Conservation (phyloP, 345 rosid species). For the Xanthoceras sorbifolium region DNA sequence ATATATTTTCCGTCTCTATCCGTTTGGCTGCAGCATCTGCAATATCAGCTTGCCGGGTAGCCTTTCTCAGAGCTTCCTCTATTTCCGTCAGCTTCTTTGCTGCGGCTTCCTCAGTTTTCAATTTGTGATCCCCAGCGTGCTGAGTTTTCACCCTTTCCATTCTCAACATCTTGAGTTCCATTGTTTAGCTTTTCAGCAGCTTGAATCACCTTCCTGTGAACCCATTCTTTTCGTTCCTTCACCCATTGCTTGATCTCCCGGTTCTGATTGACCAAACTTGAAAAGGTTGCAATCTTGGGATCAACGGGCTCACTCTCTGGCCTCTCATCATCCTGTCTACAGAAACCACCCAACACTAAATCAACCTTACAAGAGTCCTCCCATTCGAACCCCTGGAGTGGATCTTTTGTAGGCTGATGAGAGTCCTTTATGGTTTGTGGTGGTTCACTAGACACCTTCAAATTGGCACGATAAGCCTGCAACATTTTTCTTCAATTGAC, state of each 20-base stretch:
- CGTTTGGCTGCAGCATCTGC: too few relatives aligned
- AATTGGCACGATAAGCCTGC: neutral
- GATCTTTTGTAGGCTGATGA: neutral
- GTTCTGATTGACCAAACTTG: neutral
- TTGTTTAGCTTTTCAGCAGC: neutral
- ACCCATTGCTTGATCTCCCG: neutral
- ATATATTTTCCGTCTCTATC: too few relatives aligned
- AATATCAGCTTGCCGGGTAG: too few relatives aligned
- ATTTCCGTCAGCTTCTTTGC: too few relatives aligned
- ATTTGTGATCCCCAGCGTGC: too few relatives aligned
- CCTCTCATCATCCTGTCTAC: neutral
- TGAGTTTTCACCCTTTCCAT: neutral
- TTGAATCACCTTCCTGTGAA: neutral
- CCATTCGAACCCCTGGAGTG: neutral
- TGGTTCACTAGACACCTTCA: neutral
- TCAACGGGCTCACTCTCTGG: neutral
- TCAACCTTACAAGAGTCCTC: neutral
- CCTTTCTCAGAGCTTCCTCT: too few relatives aligned
- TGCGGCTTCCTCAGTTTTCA: too few relatives aligned
- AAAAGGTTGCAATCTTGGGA: neutral
- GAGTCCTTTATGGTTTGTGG: neutral
- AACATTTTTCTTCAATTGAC: neutral
- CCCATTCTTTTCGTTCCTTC: neutral
- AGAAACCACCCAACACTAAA: neutral
- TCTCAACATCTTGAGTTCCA: neutral